Base-by-base conservation (phyloP, 2,329 filamentous ascomycete species). In the Albifimbria verrucaria region DNA sequence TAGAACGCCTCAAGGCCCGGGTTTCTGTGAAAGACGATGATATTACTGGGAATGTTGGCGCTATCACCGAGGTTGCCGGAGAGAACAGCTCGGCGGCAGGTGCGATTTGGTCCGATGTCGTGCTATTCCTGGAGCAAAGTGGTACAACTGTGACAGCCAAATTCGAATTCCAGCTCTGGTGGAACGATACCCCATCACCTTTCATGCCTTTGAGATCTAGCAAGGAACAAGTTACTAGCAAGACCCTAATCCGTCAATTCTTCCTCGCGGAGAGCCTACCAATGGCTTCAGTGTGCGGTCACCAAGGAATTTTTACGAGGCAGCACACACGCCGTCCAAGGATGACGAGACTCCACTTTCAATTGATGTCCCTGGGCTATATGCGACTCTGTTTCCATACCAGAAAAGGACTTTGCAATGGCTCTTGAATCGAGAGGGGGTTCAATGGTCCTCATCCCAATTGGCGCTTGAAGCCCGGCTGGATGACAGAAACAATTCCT, bases 341-440 rank as follows among this genome's bases (percentile, higher is more conserved):
- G 62, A 71, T 5, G 74, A 79, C 50, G 54, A 63, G 17, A 59
- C 65, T 3, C 53, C 75, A 1, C 60, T 65, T 2, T 66, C 69
- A 0, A 71, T 83, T 32, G 36, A 69, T 3, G 65, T 83, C 6
- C 69, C 74, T 0, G 70, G 68, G 23, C 72, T 79, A 49, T 71
- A 71, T 44, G 77, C 83, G 1, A 72, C 70, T 0, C 70, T 92
- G 0, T 92, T 85, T 63, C 88, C 87, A 0, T 92, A 91, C 55
- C 89, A 92, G 66, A 82, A 82, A 52, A 75, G 87, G 54, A 81
- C 87, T 2, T 75, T 92, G 2, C 77, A 84, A 47, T 93, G 89
- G 89, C 73, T 92, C 53, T 67, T 92, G 45, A 70, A 71, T 42
- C 79, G 86, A 45, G 89, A 93, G 70, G 83, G 84, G 4, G 77